A percentile compares a stretch with the other conserved stretches of the same genome.
phyloP scores from a whole-genome alignment of 2,329 filamentous ascomycete genomes.

The Leptosphaerulina australis region DNA sequence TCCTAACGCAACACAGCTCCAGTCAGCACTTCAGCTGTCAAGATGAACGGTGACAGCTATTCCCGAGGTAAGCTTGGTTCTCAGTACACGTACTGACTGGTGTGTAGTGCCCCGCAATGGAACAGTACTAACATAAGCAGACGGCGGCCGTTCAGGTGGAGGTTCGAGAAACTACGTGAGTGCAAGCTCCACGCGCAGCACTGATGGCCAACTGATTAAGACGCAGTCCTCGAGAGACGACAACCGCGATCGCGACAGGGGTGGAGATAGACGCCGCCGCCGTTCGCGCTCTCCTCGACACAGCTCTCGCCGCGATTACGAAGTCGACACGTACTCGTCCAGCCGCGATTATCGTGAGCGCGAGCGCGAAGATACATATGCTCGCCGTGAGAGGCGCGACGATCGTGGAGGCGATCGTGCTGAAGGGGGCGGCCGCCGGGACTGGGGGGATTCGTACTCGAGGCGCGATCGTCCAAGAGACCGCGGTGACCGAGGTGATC shows the following conservation, averaged over 20 bases:
- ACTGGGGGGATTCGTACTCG: slow-evolving; percentile 64
- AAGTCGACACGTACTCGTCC: slow-evolving; percentile 86
- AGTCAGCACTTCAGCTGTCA: slow-evolving; percentile 39
- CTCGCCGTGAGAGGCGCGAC: slow-evolving; percentile 62
- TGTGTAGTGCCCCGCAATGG: slow-evolving; percentile 35
- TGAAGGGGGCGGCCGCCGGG: slow-evolving; percentile 57
- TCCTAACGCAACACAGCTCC: slow-evolving; percentile 10
- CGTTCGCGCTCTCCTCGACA: slow-evolving; percentile 88
- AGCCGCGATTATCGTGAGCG: slow-evolving; percentile 91
- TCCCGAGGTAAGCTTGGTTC: slow-evolving; percentile 68
- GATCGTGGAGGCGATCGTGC: slow-evolving; percentile 59
- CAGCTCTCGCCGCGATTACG: slow-evolving; percentile 68
- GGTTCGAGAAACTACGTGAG: slow-evolving; percentile 49
- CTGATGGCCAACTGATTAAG: slow-evolving; percentile 30
- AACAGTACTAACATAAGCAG: slow-evolving; percentile 43
- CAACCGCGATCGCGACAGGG: slow-evolving; percentile 31
- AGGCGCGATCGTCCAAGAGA: slow-evolving; percentile 43
- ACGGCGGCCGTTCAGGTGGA: slow-evolving; percentile 46
- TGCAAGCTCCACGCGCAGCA: slow-evolving; percentile 22
- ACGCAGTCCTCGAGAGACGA: slow-evolving; percentile 42
- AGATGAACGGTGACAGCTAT: slow-evolving; percentile 86
- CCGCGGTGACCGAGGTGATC: slow-evolving; percentile 38
- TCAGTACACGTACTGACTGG: slow-evolving; percentile 47
- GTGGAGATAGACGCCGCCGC: slow-evolving; percentile 59
- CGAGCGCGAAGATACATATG: slow-evolving; percentile 91